Percentiles rank a stretch among this genome's conserved stretches.
Evolutionary conservation across 2,329 filamentous ascomycete genomes (phyloP).

Genomic region (Pseudofabraea citricarpa): DNA sequence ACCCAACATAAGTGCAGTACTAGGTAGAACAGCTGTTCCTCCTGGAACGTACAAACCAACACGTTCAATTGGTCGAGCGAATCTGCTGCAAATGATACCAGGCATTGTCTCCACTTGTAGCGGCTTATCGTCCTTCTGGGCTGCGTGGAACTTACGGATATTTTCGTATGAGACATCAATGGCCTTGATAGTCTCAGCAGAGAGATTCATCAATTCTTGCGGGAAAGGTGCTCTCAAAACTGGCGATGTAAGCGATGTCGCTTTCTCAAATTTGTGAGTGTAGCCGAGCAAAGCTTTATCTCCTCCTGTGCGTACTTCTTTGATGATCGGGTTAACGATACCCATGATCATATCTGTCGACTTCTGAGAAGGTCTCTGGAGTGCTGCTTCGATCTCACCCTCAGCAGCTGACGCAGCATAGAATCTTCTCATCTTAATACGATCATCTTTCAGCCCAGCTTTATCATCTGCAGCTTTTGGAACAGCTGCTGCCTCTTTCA

Average conservation of each 20-base stretch:
- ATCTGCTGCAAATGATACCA: constrained; percentile 89
- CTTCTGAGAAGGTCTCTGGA: constrained; percentile 88
- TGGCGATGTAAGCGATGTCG: constrained; percentile 81
- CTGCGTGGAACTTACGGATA: constrained; percentile 88
- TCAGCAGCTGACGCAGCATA: constrained; percentile 60
- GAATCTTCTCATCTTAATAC: constrained; percentile 80
- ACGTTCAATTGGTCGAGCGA: constrained; percentile 85
- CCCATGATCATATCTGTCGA: constrained; percentile 91
- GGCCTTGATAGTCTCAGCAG: constrained; percentile 80
- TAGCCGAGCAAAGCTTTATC: constrained; percentile 88
- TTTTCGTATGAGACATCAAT: constrained; percentile 94
- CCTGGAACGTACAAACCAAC: constrained; percentile 97
- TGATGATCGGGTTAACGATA: constrained; percentile 87
- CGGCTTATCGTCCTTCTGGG: constrained; percentile 79
- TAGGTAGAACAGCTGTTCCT: constrained; percentile 93
- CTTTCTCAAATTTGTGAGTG: constrained; percentile 97
- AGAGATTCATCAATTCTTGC: constrained; percentile 75
- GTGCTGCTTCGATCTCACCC: constrained; percentile 63
- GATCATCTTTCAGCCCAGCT: constrained; percentile 43
- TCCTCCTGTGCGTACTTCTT: constrained; percentile 76
- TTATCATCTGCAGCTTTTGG: constrained; percentile 47
- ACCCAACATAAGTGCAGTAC: constrained; percentile 95
- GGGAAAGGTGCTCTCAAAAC: constrained; percentile 90
- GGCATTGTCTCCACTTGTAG: constrained; percentile 96
- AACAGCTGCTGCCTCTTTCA: constrained; percentile 41